Evolutionary conservation across 768 basidiomycete species (phyloP), one percentile per base, ranked within the genome.

Genomic region (Chalciporus piperatus): DNA sequence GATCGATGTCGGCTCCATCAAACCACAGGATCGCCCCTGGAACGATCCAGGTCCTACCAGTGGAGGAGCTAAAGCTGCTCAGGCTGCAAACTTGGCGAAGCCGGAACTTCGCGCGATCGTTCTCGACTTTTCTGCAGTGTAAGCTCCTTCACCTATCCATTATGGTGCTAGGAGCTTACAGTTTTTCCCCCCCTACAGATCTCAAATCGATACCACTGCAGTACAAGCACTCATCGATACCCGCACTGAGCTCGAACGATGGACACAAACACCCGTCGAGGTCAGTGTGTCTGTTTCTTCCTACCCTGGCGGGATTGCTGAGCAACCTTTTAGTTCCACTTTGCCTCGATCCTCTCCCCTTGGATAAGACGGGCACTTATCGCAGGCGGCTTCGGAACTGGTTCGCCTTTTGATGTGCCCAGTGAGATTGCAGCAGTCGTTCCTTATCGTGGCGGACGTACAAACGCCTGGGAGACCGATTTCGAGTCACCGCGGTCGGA

Each of bases 341-440:
- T 99, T 66, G 87, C 92, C 5, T 83, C 89, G 32, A 76, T 98
- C 32, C 81, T 95, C 48, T 93, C 92, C 1, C 93, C 93, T 0
- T 99, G 95, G 96, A 90, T 92, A 52, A 83, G 88, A 48, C 87
- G 95, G 45, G 90, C 91, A 5, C 78, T 95, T 30, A 72, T 92
- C 42, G 92, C 94, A 4, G 95, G 88, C 52, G 92, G 92, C 2
- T 98, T 98, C 65, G 96, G 96, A 8, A 76, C 77, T 17, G 89
- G 91, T n/a, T 65, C 67, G 13, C 65, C 76, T 3, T 54, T 71
- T 9, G 67, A 63, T 17, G 57, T 69, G 0, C 76, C 77, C 11
- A 72, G 70, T 19, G 94, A 96, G 59, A 75, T 95, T 49, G 91
- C 89, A 5, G 74, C 86, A 20, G 83, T 94, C 45, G 84, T 89